These are phyloP conservation scores for Dactylellina sp. DNA, from an alignment of 2,329 filamentous ascomycete genomes.

Conservation along the genomic window DNA sequence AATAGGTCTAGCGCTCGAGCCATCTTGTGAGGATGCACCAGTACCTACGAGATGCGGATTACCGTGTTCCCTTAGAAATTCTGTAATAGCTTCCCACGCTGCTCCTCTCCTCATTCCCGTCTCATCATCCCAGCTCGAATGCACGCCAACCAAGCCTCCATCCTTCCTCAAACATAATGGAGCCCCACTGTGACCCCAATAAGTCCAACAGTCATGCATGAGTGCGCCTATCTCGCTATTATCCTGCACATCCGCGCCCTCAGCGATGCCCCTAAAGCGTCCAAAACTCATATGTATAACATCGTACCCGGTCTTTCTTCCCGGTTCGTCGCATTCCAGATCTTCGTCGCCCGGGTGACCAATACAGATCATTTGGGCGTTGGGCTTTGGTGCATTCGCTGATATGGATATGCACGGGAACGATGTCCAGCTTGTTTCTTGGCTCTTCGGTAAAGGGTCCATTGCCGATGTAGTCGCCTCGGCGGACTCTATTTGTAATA, in stretches of 20 bases:
- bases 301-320: conserved; percentile 65
- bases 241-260: conserved; percentile 66
- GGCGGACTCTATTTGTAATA: conserved; percentile 64
- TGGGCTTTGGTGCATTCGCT: conserved; percentile 38
- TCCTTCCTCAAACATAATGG: conserved; percentile 65
- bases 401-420: conserved; percentile 33
- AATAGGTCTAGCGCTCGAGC: conserved; percentile 15
- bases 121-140: conserved; percentile 70
- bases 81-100: conserved; percentile 65
- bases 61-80: conserved; percentile 62
- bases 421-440: background rate
- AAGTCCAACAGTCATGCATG: conserved; percentile 71
- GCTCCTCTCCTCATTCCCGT: conserved; percentile 69
- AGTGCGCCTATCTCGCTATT: conserved; percentile 69
- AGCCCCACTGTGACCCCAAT: conserved; percentile 70
- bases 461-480: conserved; percentile 59
- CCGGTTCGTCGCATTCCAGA: conserved; percentile 64
- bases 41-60: conserved; percentile 8
- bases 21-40: background rate
- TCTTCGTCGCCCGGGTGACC: conserved; percentile 66
- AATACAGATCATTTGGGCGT: conserved; percentile 62
- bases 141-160: conserved; percentile 67
- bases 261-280: conserved; percentile 64
- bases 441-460: conserved; percentile 12
- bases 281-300: conserved; percentile 67